Base-by-base conservation (phyloP, 805 yeast species). In the Kazachstania bromeliacearum region DNA sequence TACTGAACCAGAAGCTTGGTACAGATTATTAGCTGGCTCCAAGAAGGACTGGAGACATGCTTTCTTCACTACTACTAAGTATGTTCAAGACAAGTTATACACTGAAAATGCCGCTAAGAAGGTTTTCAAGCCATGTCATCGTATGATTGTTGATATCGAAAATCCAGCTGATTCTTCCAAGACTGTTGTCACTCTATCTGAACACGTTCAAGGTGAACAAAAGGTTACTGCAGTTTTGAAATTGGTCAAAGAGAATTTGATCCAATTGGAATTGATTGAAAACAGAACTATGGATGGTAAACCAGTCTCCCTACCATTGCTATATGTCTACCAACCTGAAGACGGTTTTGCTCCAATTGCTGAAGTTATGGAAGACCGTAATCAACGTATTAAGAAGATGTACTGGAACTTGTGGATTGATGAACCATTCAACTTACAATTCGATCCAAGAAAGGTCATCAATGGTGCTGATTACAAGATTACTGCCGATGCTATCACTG, bases 321-420 rank as follows among this genome's bases (percentile, higher is more conserved):
- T 76, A 46, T 94, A 80, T 75, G 73, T 66, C 36, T 92, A 80
- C 68, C 70, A 77, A 51, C 85, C 95, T 20, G 71, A 74, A 35
- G 84, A 81, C 59, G 98, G 98, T n/a, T 88, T 81, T 57, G 94
- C 96, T 41, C 97, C 98, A 56, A 82, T 92, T 48, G 68, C 77
- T 46, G 98, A 92, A 66, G 75, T 81, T 26, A 81, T 85, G 79
- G 83, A 77, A 46, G 92, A 79, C 52, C 79, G 98, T 70, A 92
- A 92, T 65, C 75, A 75, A 42, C 76, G 97, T 62, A 89, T 94
- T 64, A 92, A 92, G 69, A 77, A 79, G 62, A 85, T 92, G 70
- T 92, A 92, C 77, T 92, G 98, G 98, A 79, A 79, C 59, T 70
- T 89, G 54, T 92, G 99, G 99, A 85, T 85, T 57, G 65, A 64